Conservation (phyloP, 2,329 filamentous ascomycete species). For the Cercospora janseana region DNA sequence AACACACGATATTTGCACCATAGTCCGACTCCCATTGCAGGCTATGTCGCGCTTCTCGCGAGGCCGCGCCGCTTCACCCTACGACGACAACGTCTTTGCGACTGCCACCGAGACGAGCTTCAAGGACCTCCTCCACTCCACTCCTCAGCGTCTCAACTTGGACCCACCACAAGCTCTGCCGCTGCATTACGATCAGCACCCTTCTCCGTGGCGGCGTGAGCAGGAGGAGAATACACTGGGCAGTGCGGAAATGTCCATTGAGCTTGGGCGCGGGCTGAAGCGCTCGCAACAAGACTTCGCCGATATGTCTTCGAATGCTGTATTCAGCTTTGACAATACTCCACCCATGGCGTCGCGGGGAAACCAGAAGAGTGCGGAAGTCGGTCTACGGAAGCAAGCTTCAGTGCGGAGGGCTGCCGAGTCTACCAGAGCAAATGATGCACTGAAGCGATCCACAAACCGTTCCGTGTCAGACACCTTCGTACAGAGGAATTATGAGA, state of each 20-base stretch:
- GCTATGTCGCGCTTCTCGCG: slow-evolving; percentile 16
- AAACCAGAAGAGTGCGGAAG: slow-evolving; percentile 36
- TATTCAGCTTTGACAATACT: slow-evolving; percentile 50
- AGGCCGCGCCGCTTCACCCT: slow-evolving; percentile 18
- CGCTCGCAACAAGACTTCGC: slow-evolving; percentile 40
- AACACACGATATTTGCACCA: background rate
- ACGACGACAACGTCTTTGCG: slow-evolving; percentile 18
- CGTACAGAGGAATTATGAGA: slow-evolving; percentile 52
- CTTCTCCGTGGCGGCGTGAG: slow-evolving; percentile 2
- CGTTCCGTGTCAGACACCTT: slow-evolving; percentile 58
- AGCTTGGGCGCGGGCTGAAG: slow-evolving; percentile 55
- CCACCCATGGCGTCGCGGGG: slow-evolving; percentile 39
- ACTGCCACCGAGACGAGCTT: slow-evolving; percentile 28
- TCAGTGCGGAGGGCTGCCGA: slow-evolving; percentile 48
- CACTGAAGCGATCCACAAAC: slow-evolving; percentile 34
- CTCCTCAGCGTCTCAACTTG: slow-evolving; percentile 20
- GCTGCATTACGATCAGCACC: slow-evolving; percentile 28
- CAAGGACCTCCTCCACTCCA: slow-evolving; percentile 25
- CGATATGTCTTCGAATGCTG: slow-evolving; percentile 52
- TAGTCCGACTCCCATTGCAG: background rate
- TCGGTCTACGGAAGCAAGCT: slow-evolving; percentile 46
- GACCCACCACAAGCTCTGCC: slow-evolving; percentile 14
- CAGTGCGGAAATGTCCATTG: slow-evolving; percentile 52
- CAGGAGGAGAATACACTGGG: slow-evolving; percentile 35
- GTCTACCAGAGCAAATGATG: slow-evolving; percentile 36